Evolutionary conservation across 2,329 filamentous ascomycete species (phyloP), one percentile per base, ranked within the genome.

Genomic region (Colletotrichum sublineola): DNA sequence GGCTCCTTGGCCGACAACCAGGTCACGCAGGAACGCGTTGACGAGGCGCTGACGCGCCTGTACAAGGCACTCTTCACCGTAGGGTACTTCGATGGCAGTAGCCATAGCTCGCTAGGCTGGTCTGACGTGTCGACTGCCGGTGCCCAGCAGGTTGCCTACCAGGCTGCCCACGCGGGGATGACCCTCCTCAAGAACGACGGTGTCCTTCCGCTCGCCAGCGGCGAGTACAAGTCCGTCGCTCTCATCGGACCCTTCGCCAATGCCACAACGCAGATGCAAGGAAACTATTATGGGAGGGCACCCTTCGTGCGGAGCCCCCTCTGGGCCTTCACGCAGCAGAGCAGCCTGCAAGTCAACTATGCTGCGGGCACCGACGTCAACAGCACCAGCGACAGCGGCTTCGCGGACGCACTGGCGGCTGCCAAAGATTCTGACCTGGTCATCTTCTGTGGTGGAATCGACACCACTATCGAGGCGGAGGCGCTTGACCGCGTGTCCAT

Each of bases 371-470:
- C 33, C 56, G 29, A 58, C 12, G 18, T 58, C 56, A 29, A 42
- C 56, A 14, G 56, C 56, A 42, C 33, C 20, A 58, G 56, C 29
- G 38, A 42, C 56, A 58, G 20, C 24, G 33, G 38, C 18, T 58
- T 58, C 29, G 56, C 56, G 8, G 56, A 58, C 15, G 83, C 84
- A 3, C 69, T 84, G 29, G 79, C 76, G n/a, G 78, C 75, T 68
- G 86, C 86, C 6, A 77, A 82, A 46, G 77, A 81, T 1, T 82
- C 86, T 3, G 87, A 90, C 73, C 79, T 85, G 1, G 85, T 90
- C 67, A 78, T 91, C 40, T 90, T 84, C 74, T 80, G 87, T 14
- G 87, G 86, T 31, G 89, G 89, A 4, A 85, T 89, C 38, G 87
- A 91, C 75, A 85, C 81, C 33, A 80, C 80, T 9, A 80, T 88